Percentiles rank a stretch among this genome's conserved stretches.
Conservation (phyloP, 768 basidiomycete genomes). For the Rhizopogon vesiculosus region DNA sequence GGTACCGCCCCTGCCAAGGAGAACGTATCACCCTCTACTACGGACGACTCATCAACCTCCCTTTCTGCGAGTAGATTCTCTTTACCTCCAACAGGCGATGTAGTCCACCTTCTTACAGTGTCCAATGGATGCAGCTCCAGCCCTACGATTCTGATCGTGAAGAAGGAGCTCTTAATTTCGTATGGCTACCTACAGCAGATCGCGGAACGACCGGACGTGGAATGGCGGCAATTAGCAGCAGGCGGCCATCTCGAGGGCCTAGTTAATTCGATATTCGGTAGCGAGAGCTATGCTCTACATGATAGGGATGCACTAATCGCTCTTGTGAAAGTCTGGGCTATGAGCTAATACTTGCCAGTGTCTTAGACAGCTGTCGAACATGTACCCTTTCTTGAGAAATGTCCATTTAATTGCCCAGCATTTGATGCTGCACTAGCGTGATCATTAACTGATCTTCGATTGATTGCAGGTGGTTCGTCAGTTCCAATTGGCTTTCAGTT, state of each 20-base stretch:
- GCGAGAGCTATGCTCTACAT: slow-evolving; percentile 1
- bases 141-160: slow-evolving; percentile 20
- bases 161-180: slow-evolving; percentile 35
- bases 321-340: slow-evolving; percentile 1
- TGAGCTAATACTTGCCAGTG: slow-evolving; percentile 4
- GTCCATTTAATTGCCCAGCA: no score
- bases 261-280: slow-evolving; percentile 24
- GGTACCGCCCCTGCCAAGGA: not conserved
- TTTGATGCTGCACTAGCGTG: no score
- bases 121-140: slow-evolving; percentile 11
- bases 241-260: slow-evolving; percentile 18
- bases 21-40: not conserved
- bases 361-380: no score
- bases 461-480: no score
- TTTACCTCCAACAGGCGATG: slow-evolving; percentile 2
- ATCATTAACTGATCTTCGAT: no score
- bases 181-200: slow-evolving; percentile 32
- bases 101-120: slow-evolving; percentile 26
- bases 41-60: slow-evolving; percentile 9
- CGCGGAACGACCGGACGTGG: slow-evolving; percentile 23
- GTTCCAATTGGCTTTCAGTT: no score
- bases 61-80: slow-evolving; percentile 22
- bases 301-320: not conserved
- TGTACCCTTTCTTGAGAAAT: no score
- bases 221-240: slow-evolving; percentile 28